Base-by-base conservation (phyloP, 2,329 filamentous ascomycete species). In the Aspergillus aculeatus region DNA sequence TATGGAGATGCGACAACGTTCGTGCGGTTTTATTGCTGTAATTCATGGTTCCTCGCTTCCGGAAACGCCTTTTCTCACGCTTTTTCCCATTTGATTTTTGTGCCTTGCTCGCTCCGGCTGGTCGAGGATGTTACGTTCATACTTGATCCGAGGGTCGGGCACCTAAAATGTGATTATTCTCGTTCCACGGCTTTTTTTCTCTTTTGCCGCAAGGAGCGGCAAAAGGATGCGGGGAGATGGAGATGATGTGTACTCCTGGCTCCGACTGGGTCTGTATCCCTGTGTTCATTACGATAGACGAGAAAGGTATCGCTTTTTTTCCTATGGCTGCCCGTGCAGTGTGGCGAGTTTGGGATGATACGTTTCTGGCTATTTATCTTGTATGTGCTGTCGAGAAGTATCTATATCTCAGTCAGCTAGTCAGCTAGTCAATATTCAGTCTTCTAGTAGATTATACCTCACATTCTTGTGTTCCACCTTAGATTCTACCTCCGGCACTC, bases 1-100 rank as follows among this genome's bases (percentile, higher is more conserved):
- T 68, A 71, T 66, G 71, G 72, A 73, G 72, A 74, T 73, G 71
- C 69, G 71, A 73, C 67, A 73, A 44, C 70, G 71, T 68, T 72
- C 71, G 63, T 70, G 69, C 71, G 63, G 65, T 68, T 74, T 65
- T 68, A 63, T 70, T 74, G 69, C 71, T 71, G 62, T 71, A 69
- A 70, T 71, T 70, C 64, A 69, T 65, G 68, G 68, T 69, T 72
- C 65, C 38, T 44, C 38, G 66, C 62, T 64, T 66, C 61, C 59
- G 63, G 64, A 64, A 68, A 64, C 53, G 65, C 67, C 65, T 69
- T 35, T 65, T 68, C 38, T 67, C 68, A 54, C 66, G 65, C 69
- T 68, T 69, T 68, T 66, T 64, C 66, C 62, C 62, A 62, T 66
- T 67, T 62, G 26, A 35, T 2, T 66, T 66, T 67, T 75, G 72